phyloP scores from a whole-genome alignment of 1,139 yeast genomes.

The Blastobotrys illinoisensis region DNA sequence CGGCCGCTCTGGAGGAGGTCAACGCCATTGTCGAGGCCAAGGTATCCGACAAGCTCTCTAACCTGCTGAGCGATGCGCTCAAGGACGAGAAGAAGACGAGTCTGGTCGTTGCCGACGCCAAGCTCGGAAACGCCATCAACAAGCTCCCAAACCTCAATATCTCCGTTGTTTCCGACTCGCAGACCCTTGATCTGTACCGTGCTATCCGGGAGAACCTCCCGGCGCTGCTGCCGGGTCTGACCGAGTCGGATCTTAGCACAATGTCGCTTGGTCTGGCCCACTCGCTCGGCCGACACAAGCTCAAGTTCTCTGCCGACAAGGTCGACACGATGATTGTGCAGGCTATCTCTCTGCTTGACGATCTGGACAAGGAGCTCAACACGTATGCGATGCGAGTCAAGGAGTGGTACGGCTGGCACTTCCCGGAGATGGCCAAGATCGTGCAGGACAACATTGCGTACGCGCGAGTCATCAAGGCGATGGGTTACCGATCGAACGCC shows the following conservation, averaged over 20 bases:
- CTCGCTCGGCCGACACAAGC: conserved; percentile 95
- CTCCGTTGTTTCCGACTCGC: conserved; percentile 90
- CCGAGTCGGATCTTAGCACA: conserved; percentile 76
- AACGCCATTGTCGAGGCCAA: conserved; percentile 88
- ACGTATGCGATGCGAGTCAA: conserved; percentile 95
- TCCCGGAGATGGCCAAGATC: conserved; percentile 98
- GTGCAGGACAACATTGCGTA: conserved; percentile 92
- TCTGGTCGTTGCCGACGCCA: conserved; percentile 88
- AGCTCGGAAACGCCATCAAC: conserved; percentile 93
- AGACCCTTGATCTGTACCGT: conserved; percentile 89
- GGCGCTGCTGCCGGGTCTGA: conserved; percentile 87
- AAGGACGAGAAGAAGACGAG: conserved; percentile 87
- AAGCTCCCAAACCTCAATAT: conserved; percentile 79
- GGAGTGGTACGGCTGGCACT: conserved; percentile 99
- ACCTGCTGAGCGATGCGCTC: conserved; percentile 61
- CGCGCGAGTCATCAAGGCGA: conserved; percentile 64
- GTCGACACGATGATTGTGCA: conserved; percentile 98
- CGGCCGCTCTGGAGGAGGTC: conserved; percentile 94
- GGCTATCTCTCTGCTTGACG: conserved; percentile 95
- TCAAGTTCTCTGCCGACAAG: conserved; percentile 95
- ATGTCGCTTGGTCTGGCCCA: conserved; percentile 93
- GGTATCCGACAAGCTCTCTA: conserved; percentile 78
- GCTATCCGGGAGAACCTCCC: conserved; percentile 93
- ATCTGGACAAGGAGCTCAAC: conserved; percentile 93
- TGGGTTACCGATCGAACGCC: conserved; percentile 94